These are phyloP conservation scores for Yamadazyma endophytica DNA, from an alignment of 805 yeast genomes.

Conservation along the genomic window DNA sequence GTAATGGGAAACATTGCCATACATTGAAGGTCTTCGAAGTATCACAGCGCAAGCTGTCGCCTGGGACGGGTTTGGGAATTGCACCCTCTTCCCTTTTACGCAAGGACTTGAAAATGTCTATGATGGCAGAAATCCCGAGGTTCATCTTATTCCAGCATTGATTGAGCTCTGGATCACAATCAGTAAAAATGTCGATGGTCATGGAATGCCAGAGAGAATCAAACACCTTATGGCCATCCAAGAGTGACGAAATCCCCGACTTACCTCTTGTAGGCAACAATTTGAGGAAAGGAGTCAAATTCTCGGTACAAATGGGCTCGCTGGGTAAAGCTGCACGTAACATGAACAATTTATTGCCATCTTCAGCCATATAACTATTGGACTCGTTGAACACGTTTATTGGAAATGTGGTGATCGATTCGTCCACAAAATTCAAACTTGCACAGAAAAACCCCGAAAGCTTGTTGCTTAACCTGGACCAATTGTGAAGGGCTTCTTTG, in stretches of 20 bases:
- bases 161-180: conserved; percentile 33
- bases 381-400: conserved; percentile 28
- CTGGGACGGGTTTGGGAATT: conserved; percentile 76
- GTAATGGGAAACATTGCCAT: conserved; percentile 77
- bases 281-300: conserved; percentile 88
- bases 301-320: conserved; percentile 96
- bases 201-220: conserved; percentile 93
- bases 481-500: conserved; percentile 53
- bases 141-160: conserved; percentile 51
- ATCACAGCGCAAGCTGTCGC: conserved; percentile 74
- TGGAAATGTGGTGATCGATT: conserved; percentile 64
- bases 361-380: conserved; percentile 18
- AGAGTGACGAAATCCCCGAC: conserved; percentile 77
- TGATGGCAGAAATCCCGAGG: conserved; percentile 66
- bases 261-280: conserved; percentile 88
- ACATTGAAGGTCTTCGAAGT: conserved; percentile 49
- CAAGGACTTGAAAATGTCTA: conserved; percentile 66
- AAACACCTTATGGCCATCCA: conserved; percentile 88
- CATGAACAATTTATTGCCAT: conserved; percentile 43
- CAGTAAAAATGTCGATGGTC: conserved; percentile 74
- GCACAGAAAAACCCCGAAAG: conserved; percentile 94
- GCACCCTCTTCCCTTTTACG: conserved; percentile 57
- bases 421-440: conserved; percentile 83
- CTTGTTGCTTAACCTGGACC: conserved; percentile 71
- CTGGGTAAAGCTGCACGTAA: conserved; percentile 87